These are phyloP conservation scores for Beauveria sp. DNA, from an alignment of 2,329 filamentous ascomycete species.

Conservation along the genomic window DNA sequence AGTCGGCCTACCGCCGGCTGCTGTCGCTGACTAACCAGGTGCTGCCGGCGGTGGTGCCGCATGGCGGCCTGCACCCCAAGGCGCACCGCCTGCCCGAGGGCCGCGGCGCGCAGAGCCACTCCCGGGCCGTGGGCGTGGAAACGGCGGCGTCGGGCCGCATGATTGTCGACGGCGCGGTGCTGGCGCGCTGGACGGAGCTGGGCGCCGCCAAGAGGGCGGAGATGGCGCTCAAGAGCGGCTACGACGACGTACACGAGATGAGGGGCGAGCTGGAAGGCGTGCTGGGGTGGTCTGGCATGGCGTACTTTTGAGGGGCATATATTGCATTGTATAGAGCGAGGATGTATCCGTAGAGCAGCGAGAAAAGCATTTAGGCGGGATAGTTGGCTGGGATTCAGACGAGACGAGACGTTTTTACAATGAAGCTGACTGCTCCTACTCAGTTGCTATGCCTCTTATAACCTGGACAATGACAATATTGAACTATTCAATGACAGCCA, in stretches of 20 bases:
- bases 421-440: neutral
- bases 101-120: constrained; percentile 32
- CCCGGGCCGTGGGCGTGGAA: constrained; percentile 44
- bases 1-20: constrained; percentile 76
- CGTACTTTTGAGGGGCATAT: constrained; percentile 37
- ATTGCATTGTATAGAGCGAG: neutral
- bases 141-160: constrained; percentile 52
- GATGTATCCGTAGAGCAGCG: neutral
- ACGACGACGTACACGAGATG: constrained; percentile 55
- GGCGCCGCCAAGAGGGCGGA: constrained; percentile 64
- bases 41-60: constrained; percentile 64
- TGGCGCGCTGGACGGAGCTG: constrained; percentile 69
- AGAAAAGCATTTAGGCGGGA: neutral
- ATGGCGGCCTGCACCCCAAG: constrained; percentile 75
- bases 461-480: too few relatives aligned
- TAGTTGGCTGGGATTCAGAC: neutral
- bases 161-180: constrained; percentile 70
- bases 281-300: constrained; percentile 56
- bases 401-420: neutral
- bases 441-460: too few relatives aligned
- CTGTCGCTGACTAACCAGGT: constrained; percentile 76
- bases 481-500: too few relatives aligned
- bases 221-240: constrained; percentile 66
- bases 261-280: constrained; percentile 60
- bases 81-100: constrained; percentile 57